Base-by-base conservation (phyloP, 495 filamentous ascomycete genomes). In the Aspergillus bridgeri region DNA sequence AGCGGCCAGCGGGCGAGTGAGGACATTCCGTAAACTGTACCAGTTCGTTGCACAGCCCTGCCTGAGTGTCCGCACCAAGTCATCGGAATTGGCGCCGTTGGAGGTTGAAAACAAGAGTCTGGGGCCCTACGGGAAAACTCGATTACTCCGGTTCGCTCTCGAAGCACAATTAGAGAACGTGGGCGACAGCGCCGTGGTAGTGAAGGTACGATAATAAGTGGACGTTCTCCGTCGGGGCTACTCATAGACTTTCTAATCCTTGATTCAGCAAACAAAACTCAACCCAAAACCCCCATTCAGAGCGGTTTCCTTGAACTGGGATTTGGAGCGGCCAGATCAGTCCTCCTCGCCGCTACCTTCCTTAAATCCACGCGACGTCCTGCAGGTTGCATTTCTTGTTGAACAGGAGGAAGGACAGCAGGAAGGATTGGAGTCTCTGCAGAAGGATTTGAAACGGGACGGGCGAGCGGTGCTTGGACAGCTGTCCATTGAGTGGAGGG, bases 161-260 rank as follows among this genome's bases (percentile, higher is more conserved):
- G 94, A 98, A 69, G 95, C 92, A 38, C 94, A 98, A 73, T 65
- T 98, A 57, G 94, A 98, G 77, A 98, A 98, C 70, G 85, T 91
- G 61, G 89, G 89, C 58, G 69, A 82, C 66, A 66, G 72, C 15
- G 54, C 74, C 5, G 79, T 81, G 15, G 69, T 74, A 47, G 66
- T 77, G 6, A 72, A 75, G 69, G 77, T 79, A 57, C 46, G 67
- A 58, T 7, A 20, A 42, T 29, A 6, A 47, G 17, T 15, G 5
- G 24, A 5, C 17, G 22, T 15, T 17, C 3, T 49, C 13, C 22
- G 23, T 27, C 17, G 3, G n/a, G 11, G 8, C 33, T 15, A 2
- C 33, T 4, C 3, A 38, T 38, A 1, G 5, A 11, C 2, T 33
- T 38, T 25, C 47, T 51, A 51, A 51, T 51, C 56, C 50, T 42